phyloP scores from a whole-genome alignment of 106 monocot genomes.

The Dendrobium nobile region DNA sequence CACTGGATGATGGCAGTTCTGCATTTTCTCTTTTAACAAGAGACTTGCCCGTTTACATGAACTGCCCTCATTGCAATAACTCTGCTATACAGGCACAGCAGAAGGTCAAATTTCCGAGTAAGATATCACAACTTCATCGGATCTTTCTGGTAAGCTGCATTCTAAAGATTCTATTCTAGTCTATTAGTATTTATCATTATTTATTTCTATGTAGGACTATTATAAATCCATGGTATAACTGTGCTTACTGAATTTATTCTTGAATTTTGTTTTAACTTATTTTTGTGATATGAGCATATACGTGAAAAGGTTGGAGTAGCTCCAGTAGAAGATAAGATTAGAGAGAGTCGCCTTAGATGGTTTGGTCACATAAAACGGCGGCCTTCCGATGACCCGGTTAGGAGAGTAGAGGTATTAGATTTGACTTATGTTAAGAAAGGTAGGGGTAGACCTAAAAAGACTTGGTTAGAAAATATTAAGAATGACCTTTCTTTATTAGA shows the following conservation, averaged over 20 bases:
- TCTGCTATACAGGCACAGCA: conserved; percentile 23
- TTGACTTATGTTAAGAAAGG: no score
- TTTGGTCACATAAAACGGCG: no score
- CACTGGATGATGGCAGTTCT: conserved; percentile 36
- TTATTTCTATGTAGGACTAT: background rate
- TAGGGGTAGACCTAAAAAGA: no score
- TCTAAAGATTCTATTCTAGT: background rate
- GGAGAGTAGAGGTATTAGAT: no score
- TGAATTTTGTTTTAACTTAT: background rate
- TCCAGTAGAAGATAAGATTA: no score
- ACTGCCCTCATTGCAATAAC: conserved; percentile 77
- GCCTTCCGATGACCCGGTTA: no score
- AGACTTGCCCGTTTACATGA: conserved; percentile 87
- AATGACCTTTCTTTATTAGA: no score
- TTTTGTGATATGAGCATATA: background rate
- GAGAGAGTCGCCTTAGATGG: no score
- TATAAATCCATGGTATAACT: background rate
- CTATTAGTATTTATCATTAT: background rate
- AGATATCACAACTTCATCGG: conserved; percentile 85
- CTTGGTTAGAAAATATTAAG: no score
- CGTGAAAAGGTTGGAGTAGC: no score
- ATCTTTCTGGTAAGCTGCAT: conserved; percentile 69
- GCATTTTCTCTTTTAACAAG: conserved; percentile 68
- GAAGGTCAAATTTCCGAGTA: conserved; percentile 71
- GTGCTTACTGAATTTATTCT: background rate